Percentiles rank a stretch among this genome's conserved stretches.
Evolutionary conservation across 768 basidiomycete species (phyloP).

Genomic region (Scleroderma citrinum): DNA sequence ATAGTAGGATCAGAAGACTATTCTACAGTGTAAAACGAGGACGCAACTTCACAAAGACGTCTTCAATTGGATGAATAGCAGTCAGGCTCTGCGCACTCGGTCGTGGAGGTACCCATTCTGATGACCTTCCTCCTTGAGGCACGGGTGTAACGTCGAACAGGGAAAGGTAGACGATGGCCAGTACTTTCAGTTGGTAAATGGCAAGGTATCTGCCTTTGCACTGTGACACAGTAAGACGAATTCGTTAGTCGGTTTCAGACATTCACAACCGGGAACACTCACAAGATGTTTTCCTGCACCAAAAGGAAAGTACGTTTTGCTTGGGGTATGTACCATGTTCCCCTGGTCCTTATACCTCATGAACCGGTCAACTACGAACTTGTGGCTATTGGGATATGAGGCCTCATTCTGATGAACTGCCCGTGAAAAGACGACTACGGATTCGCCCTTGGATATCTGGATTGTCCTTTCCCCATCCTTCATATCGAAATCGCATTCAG

Average conservation of each 20-base stretch:
- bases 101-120: background rate
- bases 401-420: constrained; percentile 15
- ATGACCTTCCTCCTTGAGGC: background rate
- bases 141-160: background rate
- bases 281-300: constrained; percentile 17
- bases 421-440: constrained; percentile 12
- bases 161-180: background rate
- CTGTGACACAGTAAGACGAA: background rate
- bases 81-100: background rate
- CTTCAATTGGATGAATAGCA: background rate
- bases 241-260: background rate
- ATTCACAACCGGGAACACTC: background rate
- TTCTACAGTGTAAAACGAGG: background rate
- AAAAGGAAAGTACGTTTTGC: constrained; percentile 11
- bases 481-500: constrained; percentile 13
- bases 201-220: background rate
- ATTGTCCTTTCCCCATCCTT: constrained; percentile 5
- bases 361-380: constrained; percentile 18
- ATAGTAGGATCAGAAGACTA: too few relatives aligned
- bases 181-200: background rate
- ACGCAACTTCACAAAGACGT: background rate
- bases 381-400: constrained; percentile 8
- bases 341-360: constrained; percentile 6
- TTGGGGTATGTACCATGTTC: constrained; percentile 12
- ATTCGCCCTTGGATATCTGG: constrained; percentile 15